Evolutionary conservation across 2,329 filamentous ascomycete species (phyloP).

Genomic region (Conoideocrella luteorostrata): DNA sequence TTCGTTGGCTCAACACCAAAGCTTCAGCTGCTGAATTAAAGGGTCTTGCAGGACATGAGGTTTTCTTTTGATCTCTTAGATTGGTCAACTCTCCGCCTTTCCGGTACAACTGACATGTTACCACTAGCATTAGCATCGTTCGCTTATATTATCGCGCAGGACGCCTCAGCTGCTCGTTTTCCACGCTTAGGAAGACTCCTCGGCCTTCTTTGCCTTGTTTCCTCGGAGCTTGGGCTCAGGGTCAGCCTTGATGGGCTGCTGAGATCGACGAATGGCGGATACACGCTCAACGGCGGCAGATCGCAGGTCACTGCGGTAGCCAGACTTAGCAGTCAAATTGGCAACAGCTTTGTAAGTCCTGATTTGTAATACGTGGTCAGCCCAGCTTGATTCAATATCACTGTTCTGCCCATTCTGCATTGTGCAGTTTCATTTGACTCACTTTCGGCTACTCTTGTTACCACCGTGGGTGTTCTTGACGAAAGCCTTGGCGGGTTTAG

Average conservation of each 20-base stretch:
- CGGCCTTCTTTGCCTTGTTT: slow-evolving; percentile 70
- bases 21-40: neutral
- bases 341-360: slow-evolving; percentile 89
- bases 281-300: slow-evolving; percentile 76
- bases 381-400: slow-evolving; percentile 9
- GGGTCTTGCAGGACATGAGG: neutral
- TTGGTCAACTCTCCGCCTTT: neutral
- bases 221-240: slow-evolving; percentile 72
- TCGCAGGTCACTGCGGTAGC: slow-evolving; percentile 78
- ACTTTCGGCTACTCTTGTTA: slow-evolving; percentile 70
- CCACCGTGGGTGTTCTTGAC: slow-evolving; percentile 63
- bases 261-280: slow-evolving; percentile 74
- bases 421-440: slow-evolving; percentile 13
- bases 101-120: neutral
- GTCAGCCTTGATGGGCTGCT: slow-evolving; percentile 70
- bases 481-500: slow-evolving; percentile 65
- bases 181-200: slow-evolving; percentile 28
- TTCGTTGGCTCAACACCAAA: neutral
- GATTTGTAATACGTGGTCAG: slow-evolving; percentile 10
- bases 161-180: neutral
- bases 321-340: slow-evolving; percentile 71
- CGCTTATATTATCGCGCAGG: neutral
- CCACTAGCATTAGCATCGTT: neutral
- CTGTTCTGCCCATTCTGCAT: slow-evolving; percentile 9
- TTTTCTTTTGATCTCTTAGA: neutral